Percentiles rank a stretch among this genome's conserved stretches.
These are phyloP conservation scores for Ustilago shanxiensis DNA, from an alignment of 1,284 basidiomycete genomes.

Conservation along the genomic window DNA sequence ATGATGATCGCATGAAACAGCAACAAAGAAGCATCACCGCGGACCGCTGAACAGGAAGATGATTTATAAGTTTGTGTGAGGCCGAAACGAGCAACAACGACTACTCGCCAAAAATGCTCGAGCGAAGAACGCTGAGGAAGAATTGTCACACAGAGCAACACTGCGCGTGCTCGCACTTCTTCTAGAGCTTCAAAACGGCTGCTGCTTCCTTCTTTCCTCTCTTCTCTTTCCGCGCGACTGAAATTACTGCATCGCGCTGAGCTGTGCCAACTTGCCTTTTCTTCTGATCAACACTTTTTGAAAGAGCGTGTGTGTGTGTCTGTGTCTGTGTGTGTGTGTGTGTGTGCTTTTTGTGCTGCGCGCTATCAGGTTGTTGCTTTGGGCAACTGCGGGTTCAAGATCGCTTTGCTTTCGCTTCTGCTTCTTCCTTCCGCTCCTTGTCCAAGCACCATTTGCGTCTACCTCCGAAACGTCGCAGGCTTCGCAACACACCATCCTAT, in stretches of 20 bases:
- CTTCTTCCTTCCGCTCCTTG: conserved; percentile 9
- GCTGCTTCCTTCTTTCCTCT: no score
- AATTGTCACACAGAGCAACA: conserved; percentile 10
- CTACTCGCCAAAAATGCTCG: no score
- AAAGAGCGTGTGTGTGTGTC: not conserved
- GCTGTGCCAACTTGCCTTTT: conserved; percentile 8
- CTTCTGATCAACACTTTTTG: conserved; percentile 36
- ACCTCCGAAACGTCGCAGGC: not conserved
- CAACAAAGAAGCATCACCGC: no score
- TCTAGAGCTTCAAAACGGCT: no score
- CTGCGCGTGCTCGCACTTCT: conserved; percentile 3
- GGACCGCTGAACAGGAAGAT: not conserved
- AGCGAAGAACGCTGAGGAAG: conserved; percentile 5
- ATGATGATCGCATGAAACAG: no score
- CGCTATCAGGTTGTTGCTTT: conserved; percentile 14
- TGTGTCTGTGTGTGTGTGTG: not conserved
- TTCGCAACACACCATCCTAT: not conserved
- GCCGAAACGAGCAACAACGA: not conserved
- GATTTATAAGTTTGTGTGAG: no score
- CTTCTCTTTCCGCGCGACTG: conserved; percentile 15
- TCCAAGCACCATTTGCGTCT: conserved; percentile 6
- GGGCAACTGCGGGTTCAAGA: conserved; percentile 1
- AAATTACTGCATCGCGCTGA: not conserved
- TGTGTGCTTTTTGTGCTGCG: not conserved
- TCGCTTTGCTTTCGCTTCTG: not conserved